Conservation (phyloP, 2,329 filamentous ascomycete species). For the Colletotrichum godetiae region DNA sequence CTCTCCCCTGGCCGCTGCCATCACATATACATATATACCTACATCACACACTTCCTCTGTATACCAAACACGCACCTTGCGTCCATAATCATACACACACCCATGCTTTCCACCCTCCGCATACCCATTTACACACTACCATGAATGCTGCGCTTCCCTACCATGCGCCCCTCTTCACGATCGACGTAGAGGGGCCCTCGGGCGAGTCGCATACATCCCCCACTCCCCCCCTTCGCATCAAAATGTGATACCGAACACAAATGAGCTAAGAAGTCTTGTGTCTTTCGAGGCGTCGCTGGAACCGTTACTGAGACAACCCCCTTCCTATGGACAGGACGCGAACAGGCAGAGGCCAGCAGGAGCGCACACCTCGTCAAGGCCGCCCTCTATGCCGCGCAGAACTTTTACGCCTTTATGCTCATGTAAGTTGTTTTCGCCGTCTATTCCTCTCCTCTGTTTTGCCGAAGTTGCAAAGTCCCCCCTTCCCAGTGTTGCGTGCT, state of each 20-base stretch:
- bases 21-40: background rate
- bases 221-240: background rate
- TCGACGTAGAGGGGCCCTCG: conserved; percentile 25
- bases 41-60: background rate
- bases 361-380: conserved; percentile 84
- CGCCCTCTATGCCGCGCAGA: conserved; percentile 87
- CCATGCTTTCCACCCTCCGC: conserved; percentile 21
- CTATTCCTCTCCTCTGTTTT: background rate
- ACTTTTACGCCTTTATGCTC: conserved; percentile 99
- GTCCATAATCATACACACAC: background rate
- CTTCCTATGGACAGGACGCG: conserved; percentile 79
- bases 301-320: conserved; percentile 71
- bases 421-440: conserved; percentile 76
- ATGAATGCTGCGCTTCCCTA: conserved; percentile 15
- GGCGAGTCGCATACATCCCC: conserved; percentile 27
- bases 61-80: background rate
- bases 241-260: conserved; percentile 15
- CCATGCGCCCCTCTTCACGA: conserved; percentile 23
- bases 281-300: conserved; percentile 45
- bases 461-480: too few species aligned
- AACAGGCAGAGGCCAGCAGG: conserved; percentile 69
- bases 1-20: conserved; percentile 9
- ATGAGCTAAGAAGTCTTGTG: conserved; percentile 38
- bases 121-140: conserved; percentile 4
- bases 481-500: too few species aligned